A percentile compares a stretch with the other conserved stretches of the same genome.
Evolutionary conservation across 805 yeast species (phyloP).

Genomic region (Cyberlindnera suaveolens): DNA sequence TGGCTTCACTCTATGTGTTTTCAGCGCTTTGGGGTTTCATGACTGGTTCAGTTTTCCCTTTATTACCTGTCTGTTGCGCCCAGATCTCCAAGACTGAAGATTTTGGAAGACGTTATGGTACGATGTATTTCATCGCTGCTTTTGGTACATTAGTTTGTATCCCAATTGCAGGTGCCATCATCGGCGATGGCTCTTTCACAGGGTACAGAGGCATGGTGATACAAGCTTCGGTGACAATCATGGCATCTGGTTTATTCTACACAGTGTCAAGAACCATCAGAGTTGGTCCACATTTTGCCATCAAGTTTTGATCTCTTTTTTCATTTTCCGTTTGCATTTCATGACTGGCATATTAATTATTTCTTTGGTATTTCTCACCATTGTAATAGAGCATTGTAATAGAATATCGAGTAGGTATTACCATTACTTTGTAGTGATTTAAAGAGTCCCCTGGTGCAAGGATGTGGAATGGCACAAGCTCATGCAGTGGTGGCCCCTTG

Average conservation of each 20-base stretch:
- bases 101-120: conserved; percentile 47
- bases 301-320: neutral
- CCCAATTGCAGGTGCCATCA: conserved; percentile 44
- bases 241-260: conserved; percentile 1
- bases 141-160: conserved; percentile 41
- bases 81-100: conserved; percentile 46
- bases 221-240: conserved; percentile 1
- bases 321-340: no score
- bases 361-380: no score
- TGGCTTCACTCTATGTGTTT: conserved; percentile 29
- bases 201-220: conserved; percentile 3
- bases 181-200: conserved; percentile 24
- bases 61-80: conserved; percentile 40
- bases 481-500: no score
- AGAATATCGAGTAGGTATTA: no score
- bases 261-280: neutral
- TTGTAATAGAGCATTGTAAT: no score
- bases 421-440: no score
- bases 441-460: no score
- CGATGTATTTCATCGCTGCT: conserved; percentile 53
- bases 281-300: neutral
- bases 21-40: conserved; percentile 44
- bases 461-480: no score
- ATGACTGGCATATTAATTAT: no score
- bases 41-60: conserved; percentile 39